These are phyloP conservation scores for Chytridiales sp. DNA, from an alignment of 371 early-diverging fungal genomes.

Conservation along the genomic window DNA sequence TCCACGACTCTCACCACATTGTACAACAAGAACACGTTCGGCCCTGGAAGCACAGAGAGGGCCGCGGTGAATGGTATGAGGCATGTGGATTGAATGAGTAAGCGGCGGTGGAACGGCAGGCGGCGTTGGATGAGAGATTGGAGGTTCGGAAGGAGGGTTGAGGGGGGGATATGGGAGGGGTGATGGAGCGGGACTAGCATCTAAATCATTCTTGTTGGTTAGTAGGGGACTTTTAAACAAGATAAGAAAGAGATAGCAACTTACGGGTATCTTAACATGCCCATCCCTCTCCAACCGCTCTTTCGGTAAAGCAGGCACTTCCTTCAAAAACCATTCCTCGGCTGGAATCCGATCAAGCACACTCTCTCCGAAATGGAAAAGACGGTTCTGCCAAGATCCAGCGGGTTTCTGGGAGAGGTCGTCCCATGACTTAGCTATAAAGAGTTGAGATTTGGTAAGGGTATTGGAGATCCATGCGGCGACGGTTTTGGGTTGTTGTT, in stretches of 20 bases:
- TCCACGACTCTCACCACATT: conserved; percentile 79
- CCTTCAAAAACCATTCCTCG: conserved; percentile 77
- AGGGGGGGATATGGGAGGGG: conserved; percentile 10
- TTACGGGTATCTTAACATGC: not conserved
- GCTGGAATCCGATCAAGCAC: conserved; percentile 74
- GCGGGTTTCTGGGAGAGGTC: conserved; percentile 49
- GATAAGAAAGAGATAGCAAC: not conserved
- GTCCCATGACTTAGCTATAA: conserved; percentile 74
- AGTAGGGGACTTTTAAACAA: not conserved
- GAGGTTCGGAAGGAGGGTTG: conserved; percentile 46
- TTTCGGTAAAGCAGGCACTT: too few species aligned
- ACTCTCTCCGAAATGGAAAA: conserved; percentile 61
- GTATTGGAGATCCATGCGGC: too few species aligned
- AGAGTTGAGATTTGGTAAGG: too few species aligned
- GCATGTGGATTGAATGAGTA: conserved; percentile 67
- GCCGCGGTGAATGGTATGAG: conserved; percentile 69
- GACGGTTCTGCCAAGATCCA: conserved; percentile 56
- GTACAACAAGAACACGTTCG: conserved; percentile 81
- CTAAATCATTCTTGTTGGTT: not conserved
- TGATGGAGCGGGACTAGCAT: not conserved
- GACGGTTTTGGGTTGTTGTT: too few species aligned
- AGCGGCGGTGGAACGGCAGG: conserved; percentile 69
- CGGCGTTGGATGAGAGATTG: conserved; percentile 48
- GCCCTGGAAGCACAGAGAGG: conserved; percentile 75
- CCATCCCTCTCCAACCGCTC: not conserved